Percentiles rank a stretch among this genome's conserved stretches.
Evolutionary conservation across 2,329 filamentous ascomycete species (phyloP).

Genomic region (Clonostachys chloroleuca): DNA sequence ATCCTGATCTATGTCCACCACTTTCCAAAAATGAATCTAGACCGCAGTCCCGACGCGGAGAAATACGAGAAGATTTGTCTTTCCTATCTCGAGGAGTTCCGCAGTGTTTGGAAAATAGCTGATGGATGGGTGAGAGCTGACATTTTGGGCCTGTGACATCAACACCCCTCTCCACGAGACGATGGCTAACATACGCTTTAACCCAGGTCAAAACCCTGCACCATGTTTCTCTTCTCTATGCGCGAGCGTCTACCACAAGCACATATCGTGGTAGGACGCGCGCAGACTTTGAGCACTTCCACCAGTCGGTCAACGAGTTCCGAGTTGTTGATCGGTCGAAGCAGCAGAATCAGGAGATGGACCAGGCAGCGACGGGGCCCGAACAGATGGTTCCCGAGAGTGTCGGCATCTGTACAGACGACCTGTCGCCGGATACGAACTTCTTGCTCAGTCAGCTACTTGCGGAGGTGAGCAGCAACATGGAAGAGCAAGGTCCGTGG

Average conservation of each 20-base stretch:
- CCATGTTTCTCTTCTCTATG: constrained; percentile 17
- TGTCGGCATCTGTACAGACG: background rate
- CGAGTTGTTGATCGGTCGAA: constrained; percentile 20
- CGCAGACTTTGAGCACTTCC: constrained; percentile 18
- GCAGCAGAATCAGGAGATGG: constrained; percentile 19
- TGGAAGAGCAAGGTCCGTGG: constrained; percentile 17
- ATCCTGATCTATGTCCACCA: constrained; percentile 31
- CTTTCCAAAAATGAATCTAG: constrained; percentile 35
- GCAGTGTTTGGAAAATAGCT: constrained; percentile 18
- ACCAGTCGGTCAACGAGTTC: constrained; percentile 22
- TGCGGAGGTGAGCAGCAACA: constrained; percentile 15
- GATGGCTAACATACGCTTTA: background rate
- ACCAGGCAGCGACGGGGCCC: constrained; percentile 7
- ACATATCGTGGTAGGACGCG: constrained; percentile 16
- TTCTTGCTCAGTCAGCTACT: constrained; percentile 13
- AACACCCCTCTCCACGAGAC: too few relatives aligned
- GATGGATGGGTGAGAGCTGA: constrained; percentile 16
- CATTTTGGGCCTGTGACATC: too few relatives aligned
- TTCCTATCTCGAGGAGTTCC: constrained; percentile 17
- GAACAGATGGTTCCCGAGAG: background rate
- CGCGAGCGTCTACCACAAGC: constrained; percentile 11
- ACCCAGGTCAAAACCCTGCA: constrained; percentile 13
- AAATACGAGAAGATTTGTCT: constrained; percentile 13
- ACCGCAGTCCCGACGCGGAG: constrained; percentile 15
- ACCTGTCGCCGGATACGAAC: constrained; percentile 9